phyloP scores from a whole-genome alignment of 192 early-diverging fungal genomes.

The Chytriomyces hyalinus region DNA sequence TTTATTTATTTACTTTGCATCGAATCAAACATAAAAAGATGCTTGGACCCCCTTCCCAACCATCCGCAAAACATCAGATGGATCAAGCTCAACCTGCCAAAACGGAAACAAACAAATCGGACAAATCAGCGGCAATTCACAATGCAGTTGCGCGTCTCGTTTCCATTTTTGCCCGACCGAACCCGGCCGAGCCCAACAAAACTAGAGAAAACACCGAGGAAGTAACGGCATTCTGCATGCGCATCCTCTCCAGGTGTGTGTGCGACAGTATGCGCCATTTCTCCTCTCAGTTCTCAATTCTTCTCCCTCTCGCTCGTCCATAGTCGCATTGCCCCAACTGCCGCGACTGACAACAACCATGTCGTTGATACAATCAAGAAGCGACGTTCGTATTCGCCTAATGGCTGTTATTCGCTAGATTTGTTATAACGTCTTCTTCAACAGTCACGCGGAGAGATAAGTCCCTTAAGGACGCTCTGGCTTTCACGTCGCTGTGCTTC shows the following conservation, averaged over 20 bases:
- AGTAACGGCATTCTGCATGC: background rate
- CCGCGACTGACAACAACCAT: constrained; percentile 61
- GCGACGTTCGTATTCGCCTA: constrained; percentile 55
- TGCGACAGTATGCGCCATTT: background rate
- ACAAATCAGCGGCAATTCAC: background rate
- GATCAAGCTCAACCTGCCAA: background rate
- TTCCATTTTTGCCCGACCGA: background rate
- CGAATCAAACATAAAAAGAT: no score
- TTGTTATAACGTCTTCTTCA: background rate
- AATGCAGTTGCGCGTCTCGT: constrained; percentile 12
- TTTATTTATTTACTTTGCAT: no score
- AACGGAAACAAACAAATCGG: constrained; percentile 2
- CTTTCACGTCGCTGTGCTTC: constrained; percentile 60
- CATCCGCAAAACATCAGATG: no score
- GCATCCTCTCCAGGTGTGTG: constrained; percentile 31
- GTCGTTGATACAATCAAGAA: constrained; percentile 68
- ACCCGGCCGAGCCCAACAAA: background rate
- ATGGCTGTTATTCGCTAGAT: background rate
- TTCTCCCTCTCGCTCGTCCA: background rate
- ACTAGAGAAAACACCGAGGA: background rate
- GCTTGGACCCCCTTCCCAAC: no score
- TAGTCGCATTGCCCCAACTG: constrained; percentile 62
- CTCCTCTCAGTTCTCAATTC: background rate
- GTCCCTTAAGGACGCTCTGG: constrained; percentile 57
- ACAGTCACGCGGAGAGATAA: constrained; percentile 61